These are phyloP conservation scores for Danielia reshetovae DNA, from an alignment of 805 yeast species.

Conservation along the genomic window DNA sequence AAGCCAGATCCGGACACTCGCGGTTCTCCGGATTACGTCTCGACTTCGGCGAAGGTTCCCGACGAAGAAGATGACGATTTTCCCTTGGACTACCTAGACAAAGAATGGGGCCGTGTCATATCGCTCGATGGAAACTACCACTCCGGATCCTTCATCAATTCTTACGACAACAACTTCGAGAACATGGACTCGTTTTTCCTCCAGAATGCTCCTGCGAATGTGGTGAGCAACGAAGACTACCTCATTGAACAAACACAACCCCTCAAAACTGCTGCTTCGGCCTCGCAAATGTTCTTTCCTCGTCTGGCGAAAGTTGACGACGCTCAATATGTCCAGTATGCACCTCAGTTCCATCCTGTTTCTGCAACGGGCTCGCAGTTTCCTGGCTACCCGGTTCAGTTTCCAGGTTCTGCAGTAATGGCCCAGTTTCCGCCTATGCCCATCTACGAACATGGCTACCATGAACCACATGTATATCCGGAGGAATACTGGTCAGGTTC, in stretches of 20 bases:
- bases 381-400: slow-evolving; percentile 3
- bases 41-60: background rate
- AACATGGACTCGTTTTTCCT: slow-evolving; percentile 18
- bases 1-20: slow-evolving; percentile 3
- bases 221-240: slow-evolving; percentile 43
- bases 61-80: slow-evolving; percentile 57
- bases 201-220: slow-evolving; percentile 18
- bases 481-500: too few species aligned
- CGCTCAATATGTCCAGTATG: background rate
- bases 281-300: slow-evolving; percentile 10
- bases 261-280: slow-evolving; percentile 31
- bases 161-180: slow-evolving; percentile 19
- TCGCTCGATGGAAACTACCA: slow-evolving; percentile 21
- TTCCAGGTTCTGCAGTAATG: slow-evolving; percentile 7
- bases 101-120: slow-evolving; percentile 24
- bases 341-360: too few species aligned
- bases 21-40: slow-evolving; percentile 1
- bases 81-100: slow-evolving; percentile 65
- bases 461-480: too few species aligned
- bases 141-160: slow-evolving; percentile 10
- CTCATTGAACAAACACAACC: slow-evolving; percentile 51
- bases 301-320: slow-evolving; percentile 17
- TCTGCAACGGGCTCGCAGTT: background rate
- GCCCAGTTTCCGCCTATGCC: slow-evolving; percentile 9
- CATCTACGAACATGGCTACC: too few species aligned